These are phyloP conservation scores for Daldinia childiae DNA, from an alignment of 495 filamentous ascomycete genomes.

Conservation along the genomic window DNA sequence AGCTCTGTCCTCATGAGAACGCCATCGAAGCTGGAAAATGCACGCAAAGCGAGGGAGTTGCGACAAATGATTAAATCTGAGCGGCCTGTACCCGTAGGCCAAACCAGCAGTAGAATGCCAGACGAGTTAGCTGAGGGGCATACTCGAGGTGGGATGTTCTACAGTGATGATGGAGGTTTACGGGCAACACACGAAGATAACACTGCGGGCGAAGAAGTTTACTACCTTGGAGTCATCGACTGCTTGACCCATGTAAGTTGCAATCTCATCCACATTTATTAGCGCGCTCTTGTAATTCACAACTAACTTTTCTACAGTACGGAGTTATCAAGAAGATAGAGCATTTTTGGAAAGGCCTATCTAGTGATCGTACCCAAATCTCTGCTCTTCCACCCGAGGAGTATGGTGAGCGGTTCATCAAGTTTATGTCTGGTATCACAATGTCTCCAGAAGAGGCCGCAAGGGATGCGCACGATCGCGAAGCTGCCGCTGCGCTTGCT, in stretches of 20 bases:
- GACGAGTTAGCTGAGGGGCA: constrained; percentile 78
- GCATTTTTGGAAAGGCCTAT: constrained; percentile 93
- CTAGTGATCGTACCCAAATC: constrained; percentile 80
- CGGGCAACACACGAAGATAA: constrained; percentile 93
- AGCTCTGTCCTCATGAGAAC: constrained; percentile 81
- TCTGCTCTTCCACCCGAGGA: constrained; percentile 91
- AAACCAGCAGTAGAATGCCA: constrained; percentile 85
- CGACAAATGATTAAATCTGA: constrained; percentile 92
- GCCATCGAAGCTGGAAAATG: constrained; percentile 92
- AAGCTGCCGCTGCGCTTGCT: constrained; percentile 53
- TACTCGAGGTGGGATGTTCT: constrained; percentile 65
- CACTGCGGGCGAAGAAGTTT: constrained; percentile 86
- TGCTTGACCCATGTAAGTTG: constrained; percentile 89
- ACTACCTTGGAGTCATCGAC: constrained; percentile 97
- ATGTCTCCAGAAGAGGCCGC: constrained; percentile 86
- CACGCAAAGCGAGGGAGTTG: constrained; percentile 89
- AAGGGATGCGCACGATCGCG: constrained; percentile 65
- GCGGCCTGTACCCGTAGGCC: constrained; percentile 88
- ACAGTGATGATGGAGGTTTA: constrained; percentile 94
- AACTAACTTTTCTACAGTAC: constrained; percentile 68
- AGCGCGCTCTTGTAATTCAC: too few relatives aligned
- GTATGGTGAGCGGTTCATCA: constrained; percentile 94
- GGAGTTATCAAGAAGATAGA: constrained; percentile 87
- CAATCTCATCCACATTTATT: background rate
- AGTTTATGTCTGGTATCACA: constrained; percentile 90